A percentile compares a stretch with the other conserved stretches of the same genome.
Conservation (phyloP, 1,284 basidiomycete genomes). For the Hemileia vastatrix region DNA sequence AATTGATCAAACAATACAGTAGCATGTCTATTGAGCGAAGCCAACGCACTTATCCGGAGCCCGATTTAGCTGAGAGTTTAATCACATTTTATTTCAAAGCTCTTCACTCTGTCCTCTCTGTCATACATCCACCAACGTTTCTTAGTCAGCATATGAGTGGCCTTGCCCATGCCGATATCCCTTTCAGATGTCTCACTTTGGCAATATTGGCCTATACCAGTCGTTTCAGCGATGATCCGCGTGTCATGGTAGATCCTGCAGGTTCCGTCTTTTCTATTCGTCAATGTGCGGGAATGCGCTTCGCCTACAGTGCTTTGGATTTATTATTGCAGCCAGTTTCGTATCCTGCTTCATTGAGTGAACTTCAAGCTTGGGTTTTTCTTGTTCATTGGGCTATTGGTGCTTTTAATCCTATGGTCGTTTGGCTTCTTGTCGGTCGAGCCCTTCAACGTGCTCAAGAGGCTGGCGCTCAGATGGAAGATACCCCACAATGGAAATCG, state of each 20-base stretch:
- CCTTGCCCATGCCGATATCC: conserved; percentile 53
- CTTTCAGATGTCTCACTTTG: conserved; percentile 61
- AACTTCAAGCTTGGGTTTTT: conserved; percentile 7
- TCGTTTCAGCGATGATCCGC: conserved; percentile 56
- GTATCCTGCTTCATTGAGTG: neutral
- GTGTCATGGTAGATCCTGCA: conserved; percentile 46
- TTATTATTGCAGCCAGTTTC: neutral
- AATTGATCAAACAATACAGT: too few species aligned
- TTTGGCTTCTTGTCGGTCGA: conserved; percentile 1
- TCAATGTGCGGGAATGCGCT: conserved; percentile 8
- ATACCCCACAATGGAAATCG: conserved; percentile 1
- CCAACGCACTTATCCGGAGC: conserved; percentile 9
- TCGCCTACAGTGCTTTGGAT: neutral
- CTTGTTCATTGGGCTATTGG: neutral
- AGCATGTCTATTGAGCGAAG: too few species aligned
- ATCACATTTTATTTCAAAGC: conserved; percentile 61
- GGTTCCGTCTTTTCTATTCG: neutral
- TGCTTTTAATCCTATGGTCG: neutral
- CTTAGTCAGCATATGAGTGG: conserved; percentile 54
- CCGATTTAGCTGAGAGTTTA: conserved; percentile 55
- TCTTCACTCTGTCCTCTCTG: conserved; percentile 56
- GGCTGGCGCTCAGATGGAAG: conserved; percentile 12
- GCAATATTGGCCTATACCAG: conserved; percentile 66
- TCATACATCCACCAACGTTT: conserved; percentile 70
- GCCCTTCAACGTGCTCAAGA: conserved; percentile 8